Conservation (phyloP, 164 flowering plant genomes). For the Litsea cubeba region DNA sequence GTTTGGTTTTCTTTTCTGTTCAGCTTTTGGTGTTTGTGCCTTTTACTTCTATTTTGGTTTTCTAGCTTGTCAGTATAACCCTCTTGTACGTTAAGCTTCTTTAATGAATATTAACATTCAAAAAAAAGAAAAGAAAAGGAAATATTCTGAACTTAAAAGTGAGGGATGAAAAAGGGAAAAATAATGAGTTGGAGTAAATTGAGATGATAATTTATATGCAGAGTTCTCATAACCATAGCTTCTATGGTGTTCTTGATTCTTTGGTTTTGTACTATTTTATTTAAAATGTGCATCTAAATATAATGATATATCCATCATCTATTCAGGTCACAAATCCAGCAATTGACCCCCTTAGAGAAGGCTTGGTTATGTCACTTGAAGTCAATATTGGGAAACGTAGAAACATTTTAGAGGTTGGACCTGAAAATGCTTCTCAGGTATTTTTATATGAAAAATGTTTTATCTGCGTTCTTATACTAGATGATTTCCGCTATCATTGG, state of each 20-base stretch:
- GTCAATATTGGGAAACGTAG: conserved; percentile 92
- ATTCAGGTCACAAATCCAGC: conserved; percentile 97
- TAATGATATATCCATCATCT: not conserved
- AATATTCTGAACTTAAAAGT: not conserved
- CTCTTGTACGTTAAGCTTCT: too few species aligned
- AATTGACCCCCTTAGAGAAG: conserved; percentile 98
- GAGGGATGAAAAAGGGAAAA: not conserved
- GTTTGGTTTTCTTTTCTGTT: too few species aligned
- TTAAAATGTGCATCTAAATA: too few species aligned
- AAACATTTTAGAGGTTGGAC: conserved; percentile 91
- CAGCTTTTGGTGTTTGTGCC: too few species aligned
- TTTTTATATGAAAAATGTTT: not conserved
- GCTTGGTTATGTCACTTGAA: conserved; percentile 99
- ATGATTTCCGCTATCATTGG: not conserved
- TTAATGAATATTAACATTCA: too few species aligned
- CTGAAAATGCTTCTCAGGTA: conserved; percentile 98
- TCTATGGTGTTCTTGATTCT: not conserved
- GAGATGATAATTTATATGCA: too few species aligned
- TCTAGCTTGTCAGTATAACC: too few species aligned
- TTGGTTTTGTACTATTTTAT: too few species aligned
- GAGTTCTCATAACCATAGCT: not conserved
- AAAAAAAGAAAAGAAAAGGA: too few species aligned
- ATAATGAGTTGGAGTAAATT: not conserved
- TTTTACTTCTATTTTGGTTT: too few species aligned
- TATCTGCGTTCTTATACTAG: not conserved